Percentiles rank a stretch among this genome's conserved stretches.
phyloP scores from a whole-genome alignment of 495 filamentous ascomycete genomes.

The Penicillium antarcticum region DNA sequence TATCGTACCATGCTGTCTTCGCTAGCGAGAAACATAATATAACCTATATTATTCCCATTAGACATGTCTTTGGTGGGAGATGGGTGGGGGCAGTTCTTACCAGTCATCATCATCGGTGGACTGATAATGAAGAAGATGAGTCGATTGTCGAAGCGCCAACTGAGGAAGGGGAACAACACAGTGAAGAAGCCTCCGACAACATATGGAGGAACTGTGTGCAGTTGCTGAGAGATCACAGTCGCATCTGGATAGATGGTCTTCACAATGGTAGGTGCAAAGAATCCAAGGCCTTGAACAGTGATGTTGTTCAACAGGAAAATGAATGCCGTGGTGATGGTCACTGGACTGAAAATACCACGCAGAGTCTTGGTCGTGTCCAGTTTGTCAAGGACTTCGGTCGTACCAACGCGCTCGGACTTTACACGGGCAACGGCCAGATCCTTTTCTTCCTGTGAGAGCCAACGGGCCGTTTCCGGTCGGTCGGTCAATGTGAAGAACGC shows the following conservation, averaged over 20 bases:
- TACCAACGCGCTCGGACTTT: slow-evolving; percentile 62
- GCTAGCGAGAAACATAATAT: slow-evolving; percentile 68
- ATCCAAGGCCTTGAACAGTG: slow-evolving; percentile 56
- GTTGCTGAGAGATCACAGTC: slow-evolving; percentile 55
- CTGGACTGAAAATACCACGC: slow-evolving; percentile 48
- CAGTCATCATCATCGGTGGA: slow-evolving; percentile 58
- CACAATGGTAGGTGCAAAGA: slow-evolving; percentile 73
- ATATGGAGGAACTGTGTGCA: slow-evolving; percentile 71
- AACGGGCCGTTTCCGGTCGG: slow-evolving; percentile 59
- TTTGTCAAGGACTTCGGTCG: slow-evolving; percentile 58
- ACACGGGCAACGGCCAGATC: slow-evolving; percentile 58
- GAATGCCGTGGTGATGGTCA: slow-evolving; percentile 43
- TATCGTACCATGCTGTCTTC: slow-evolving; percentile 54
- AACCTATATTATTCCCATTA: slow-evolving; percentile 28
- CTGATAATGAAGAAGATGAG: slow-evolving; percentile 42
- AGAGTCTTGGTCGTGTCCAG: slow-evolving; percentile 42
- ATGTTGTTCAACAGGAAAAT: slow-evolving; percentile 55
- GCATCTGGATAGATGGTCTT: slow-evolving; percentile 55
- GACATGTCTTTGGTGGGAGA: too few relatives aligned
- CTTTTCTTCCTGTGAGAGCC: slow-evolving; percentile 63
- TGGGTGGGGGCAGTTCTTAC: not conserved
- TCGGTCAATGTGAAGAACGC: slow-evolving; percentile 65
- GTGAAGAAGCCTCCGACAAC: slow-evolving; percentile 66
- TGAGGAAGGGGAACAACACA: slow-evolving; percentile 57
- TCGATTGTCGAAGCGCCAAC: slow-evolving; percentile 55